Evolutionary conservation across 345 rosid genomes (phyloP).

Genomic region (Heritiera fomes): DNA sequence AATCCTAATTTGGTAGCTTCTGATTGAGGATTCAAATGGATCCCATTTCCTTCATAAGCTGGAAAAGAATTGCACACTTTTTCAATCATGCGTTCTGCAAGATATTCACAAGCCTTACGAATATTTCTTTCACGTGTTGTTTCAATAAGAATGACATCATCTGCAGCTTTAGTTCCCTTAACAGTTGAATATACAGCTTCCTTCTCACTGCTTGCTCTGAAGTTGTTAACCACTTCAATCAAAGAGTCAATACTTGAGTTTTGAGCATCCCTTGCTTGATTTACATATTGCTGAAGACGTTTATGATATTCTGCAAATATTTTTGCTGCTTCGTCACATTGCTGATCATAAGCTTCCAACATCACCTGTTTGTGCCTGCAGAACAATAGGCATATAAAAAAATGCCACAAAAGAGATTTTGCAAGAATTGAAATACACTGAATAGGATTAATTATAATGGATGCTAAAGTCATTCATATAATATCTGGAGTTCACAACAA

Average conservation of each 20-base stretch:
- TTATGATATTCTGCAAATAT: conserved; percentile 89
- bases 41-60: conserved; percentile 89
- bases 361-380: conserved; percentile 83
- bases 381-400: conserved; percentile 7
- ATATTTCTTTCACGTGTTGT: conserved; percentile 71
- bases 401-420: background rate
- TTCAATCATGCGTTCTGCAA: conserved; percentile 68
- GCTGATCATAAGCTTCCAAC: conserved; percentile 90
- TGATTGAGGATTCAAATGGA: conserved; percentile 70
- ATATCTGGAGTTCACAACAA: background rate
- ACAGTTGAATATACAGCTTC: conserved; percentile 92
- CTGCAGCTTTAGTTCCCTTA: conserved; percentile 71
- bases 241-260: conserved; percentile 57
- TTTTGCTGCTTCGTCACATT: conserved; percentile 88
- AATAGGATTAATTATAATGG: background rate
- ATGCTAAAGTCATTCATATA: background rate
- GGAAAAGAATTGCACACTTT: conserved; percentile 74
- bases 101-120: conserved; percentile 81
- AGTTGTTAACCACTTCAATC: conserved; percentile 52
- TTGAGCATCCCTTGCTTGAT: conserved; percentile 85
- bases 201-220: conserved; percentile 50
- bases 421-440: background rate
- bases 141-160: conserved; percentile 85
- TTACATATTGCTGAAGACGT: conserved; percentile 66
- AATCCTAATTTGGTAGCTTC: conserved; percentile 78